These are phyloP conservation scores for Dryadomyces quercivorus DNA, from an alignment of 2,329 filamentous ascomycete genomes.

Conservation along the genomic window DNA sequence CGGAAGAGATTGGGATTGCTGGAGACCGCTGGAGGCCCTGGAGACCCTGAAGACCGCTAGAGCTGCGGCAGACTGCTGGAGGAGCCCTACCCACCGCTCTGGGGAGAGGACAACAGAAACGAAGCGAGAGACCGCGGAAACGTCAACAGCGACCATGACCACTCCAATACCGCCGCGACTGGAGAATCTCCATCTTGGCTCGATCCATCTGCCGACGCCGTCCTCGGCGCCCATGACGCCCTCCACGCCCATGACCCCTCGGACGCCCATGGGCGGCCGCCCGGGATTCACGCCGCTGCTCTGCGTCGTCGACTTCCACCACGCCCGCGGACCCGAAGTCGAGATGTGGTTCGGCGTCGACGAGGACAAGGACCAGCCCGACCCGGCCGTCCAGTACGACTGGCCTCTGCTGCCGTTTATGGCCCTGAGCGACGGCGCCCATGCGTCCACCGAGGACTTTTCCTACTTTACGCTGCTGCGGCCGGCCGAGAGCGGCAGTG, in stretches of 20 bases:
- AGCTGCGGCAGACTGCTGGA: too few species aligned
- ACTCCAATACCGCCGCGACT: not conserved
- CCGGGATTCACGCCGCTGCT: constrained; percentile 52
- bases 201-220: not conserved
- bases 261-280: constrained; percentile 15
- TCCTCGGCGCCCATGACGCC: not conserved
- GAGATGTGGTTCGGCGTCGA: constrained; percentile 73
- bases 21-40: too few species aligned
- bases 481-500: constrained; percentile 20
- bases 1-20: too few species aligned
- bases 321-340: constrained; percentile 81
- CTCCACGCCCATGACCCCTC: not conserved
- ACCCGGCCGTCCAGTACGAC: constrained; percentile 73
- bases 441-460: constrained; percentile 93
- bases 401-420: constrained; percentile 93
- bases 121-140: too few species aligned
- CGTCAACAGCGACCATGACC: too few species aligned
- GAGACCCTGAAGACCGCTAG: too few species aligned
- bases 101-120: too few species aligned
- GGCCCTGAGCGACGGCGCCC: constrained; percentile 90
- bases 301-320: constrained; percentile 73
- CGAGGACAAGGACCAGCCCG: constrained; percentile 46
- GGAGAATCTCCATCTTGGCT: not conserved
- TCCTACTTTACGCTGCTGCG: constrained; percentile 91
- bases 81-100: too few species aligned